A percentile compares a stretch with the other conserved stretches of the same genome.
Conservation (phyloP, 108 stramenopile genomes). For the Cafeteria roenbergensis region DNA sequence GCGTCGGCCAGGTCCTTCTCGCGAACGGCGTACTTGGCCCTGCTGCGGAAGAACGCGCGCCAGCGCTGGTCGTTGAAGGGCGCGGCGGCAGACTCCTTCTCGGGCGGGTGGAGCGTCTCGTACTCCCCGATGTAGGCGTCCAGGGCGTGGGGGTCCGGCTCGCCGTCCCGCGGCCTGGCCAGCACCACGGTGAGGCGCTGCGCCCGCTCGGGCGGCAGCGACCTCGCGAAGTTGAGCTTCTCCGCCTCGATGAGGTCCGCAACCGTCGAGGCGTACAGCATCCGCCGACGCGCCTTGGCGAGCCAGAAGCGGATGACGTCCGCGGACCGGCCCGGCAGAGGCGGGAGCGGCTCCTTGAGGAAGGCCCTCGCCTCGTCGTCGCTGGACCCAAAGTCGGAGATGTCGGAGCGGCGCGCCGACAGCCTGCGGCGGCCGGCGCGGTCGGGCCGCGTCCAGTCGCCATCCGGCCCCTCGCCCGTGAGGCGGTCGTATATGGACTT, state of each 20-base stretch:
- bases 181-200: constrained; percentile 30
- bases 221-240: constrained; percentile 28
- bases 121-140: constrained; percentile 52
- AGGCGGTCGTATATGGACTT: constrained; percentile 62
- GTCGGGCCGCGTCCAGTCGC: neutral
- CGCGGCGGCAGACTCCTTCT: constrained; percentile 36
- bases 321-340: constrained; percentile 45
- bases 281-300: constrained; percentile 56
- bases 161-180: constrained; percentile 32
- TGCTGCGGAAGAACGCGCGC: constrained; percentile 65
- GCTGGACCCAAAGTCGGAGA: constrained; percentile 48
- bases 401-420: constrained; percentile 24
- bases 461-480: constrained; percentile 34
- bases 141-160: constrained; percentile 53
- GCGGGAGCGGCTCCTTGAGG: constrained; percentile 45
- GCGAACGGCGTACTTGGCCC: constrained; percentile 42
- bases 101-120: constrained; percentile 5
- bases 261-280: constrained; percentile 47
- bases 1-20: neutral
- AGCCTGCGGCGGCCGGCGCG: neutral
- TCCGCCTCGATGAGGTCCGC: constrained; percentile 45
- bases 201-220: constrained; percentile 43
- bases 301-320: constrained; percentile 63
- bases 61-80: constrained; percentile 31
- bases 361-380: constrained; percentile 48